phyloP scores from a whole-genome alignment of 2,329 filamentous ascomycete species.

The Talaromyces sp. region DNA sequence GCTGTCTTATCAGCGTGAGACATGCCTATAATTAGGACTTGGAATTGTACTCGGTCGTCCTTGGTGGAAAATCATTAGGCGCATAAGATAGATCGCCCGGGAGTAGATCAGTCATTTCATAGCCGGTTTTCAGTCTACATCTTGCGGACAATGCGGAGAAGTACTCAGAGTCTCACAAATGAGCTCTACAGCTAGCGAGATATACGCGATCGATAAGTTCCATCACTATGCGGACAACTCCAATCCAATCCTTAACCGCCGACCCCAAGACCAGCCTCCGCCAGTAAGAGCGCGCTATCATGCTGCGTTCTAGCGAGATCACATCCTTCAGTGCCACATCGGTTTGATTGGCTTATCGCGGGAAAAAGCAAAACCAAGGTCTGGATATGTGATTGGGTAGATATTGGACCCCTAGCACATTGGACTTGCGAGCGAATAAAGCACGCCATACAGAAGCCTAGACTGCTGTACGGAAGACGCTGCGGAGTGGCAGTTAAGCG shows the following conservation, averaged over 20 bases:
- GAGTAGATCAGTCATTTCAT: not conserved
- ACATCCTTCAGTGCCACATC: not conserved
- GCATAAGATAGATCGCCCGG: constrained; percentile 4
- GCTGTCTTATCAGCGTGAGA: not conserved
- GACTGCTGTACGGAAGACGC: not conserved
- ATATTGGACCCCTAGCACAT: not conserved
- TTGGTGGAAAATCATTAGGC: not conserved
- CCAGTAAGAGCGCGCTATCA: constrained; percentile 7
- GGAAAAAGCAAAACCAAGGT: not conserved
- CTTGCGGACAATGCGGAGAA: not conserved
- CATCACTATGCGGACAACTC: constrained; percentile 5
- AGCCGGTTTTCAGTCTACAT: too few species aligned
- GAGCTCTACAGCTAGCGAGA: not conserved
- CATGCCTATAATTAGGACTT: not conserved
- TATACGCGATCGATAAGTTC: not conserved
- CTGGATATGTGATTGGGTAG: constrained; percentile 2
- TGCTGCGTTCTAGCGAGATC: not conserved
- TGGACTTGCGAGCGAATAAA: not conserved
- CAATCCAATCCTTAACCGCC: constrained; percentile 17
- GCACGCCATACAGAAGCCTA: not conserved
- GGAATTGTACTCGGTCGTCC: not conserved
- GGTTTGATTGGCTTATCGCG: not conserved
- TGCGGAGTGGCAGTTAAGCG: not conserved
- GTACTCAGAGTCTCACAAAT: not conserved
- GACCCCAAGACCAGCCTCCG: constrained; percentile 1